Evolutionary conservation across 139 green algal species (phyloP).

Genomic region (Zygnema circumcarinatum): DNA sequence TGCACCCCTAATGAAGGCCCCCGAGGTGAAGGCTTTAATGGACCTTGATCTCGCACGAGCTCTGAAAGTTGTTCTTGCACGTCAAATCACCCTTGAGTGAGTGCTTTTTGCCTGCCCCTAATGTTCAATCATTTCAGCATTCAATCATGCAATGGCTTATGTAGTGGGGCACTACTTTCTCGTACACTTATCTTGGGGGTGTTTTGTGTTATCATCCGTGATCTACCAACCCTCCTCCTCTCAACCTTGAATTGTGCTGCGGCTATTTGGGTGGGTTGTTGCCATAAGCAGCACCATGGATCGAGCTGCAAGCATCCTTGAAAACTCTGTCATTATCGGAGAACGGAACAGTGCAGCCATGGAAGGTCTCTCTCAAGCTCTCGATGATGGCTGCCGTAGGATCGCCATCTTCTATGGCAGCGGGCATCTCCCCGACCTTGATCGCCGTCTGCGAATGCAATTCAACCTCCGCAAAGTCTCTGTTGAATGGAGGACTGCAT

Average conservation of each 20-base stretch:
- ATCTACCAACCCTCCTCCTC: too few species aligned
- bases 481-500: slow-evolving; percentile 51
- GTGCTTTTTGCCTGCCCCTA: too few species aligned
- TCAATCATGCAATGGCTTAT: too few species aligned
- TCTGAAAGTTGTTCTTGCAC: slow-evolving; percentile 53
- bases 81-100: slow-evolving; percentile 53
- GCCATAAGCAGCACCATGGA: slow-evolving; percentile 23
- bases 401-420: slow-evolving; percentile 63
- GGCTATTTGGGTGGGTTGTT: too few species aligned
- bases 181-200: too few species aligned
- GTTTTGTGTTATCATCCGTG: too few species aligned
- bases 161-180: too few species aligned
- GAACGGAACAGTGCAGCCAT: slow-evolving; percentile 56
- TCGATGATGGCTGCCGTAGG: slow-evolving; percentile 33
- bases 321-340: slow-evolving; percentile 57
- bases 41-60: slow-evolving; percentile 54
- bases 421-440: slow-evolving; percentile 54
- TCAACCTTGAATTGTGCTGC: too few species aligned
- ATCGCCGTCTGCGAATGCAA: slow-evolving; percentile 27
- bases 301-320: slow-evolving; percentile 29
- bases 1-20: slow-evolving; percentile 12
- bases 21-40: slow-evolving; percentile 48
- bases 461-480: slow-evolving; percentile 12
- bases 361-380: slow-evolving; percentile 37
- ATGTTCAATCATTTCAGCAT: too few species aligned